A percentile compares a stretch with the other conserved stretches of the same genome.
Conservation (phyloP, 2,329 filamentous ascomycete genomes). For the Pyrenophora seminiperda region DNA sequence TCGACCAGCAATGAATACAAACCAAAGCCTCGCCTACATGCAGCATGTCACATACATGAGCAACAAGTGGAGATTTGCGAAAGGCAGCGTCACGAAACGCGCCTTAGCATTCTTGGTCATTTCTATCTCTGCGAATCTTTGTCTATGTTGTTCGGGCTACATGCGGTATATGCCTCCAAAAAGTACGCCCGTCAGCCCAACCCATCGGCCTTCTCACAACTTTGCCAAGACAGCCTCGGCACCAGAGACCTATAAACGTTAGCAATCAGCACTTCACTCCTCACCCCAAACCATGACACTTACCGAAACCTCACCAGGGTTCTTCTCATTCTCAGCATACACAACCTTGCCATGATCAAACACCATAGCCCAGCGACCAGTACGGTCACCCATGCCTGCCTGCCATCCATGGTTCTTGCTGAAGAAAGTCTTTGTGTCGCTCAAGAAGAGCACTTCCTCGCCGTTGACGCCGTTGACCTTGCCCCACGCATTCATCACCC, state of each 20-base stretch:
- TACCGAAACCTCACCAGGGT: slow-evolving; percentile 55
- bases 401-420: slow-evolving; percentile 79
- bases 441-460: slow-evolving; percentile 77
- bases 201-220: slow-evolving; percentile 41
- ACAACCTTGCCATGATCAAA: slow-evolving; percentile 78
- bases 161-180: neutral
- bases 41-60: neutral
- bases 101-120: neutral
- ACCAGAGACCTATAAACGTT: slow-evolving; percentile 53
- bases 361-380: slow-evolving; percentile 78
- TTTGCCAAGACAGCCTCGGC: slow-evolving; percentile 57
- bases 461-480: slow-evolving; percentile 82
- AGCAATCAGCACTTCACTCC: neutral
- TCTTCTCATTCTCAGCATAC: slow-evolving; percentile 76
- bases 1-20: slow-evolving; percentile 21
- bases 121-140: neutral
- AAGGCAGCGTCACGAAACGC: neutral
- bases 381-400: slow-evolving; percentile 69
- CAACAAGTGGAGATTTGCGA: no score
- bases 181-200: neutral
- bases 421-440: slow-evolving; percentile 74
- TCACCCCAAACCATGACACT: neutral
- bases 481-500: slow-evolving; percentile 86
- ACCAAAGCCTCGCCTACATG: slow-evolving; percentile 5
- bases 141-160: neutral